Evolutionary conservation across 2,329 filamentous ascomycete genomes (phyloP).

Genomic region (Lecanoromycetidae sp.): DNA sequence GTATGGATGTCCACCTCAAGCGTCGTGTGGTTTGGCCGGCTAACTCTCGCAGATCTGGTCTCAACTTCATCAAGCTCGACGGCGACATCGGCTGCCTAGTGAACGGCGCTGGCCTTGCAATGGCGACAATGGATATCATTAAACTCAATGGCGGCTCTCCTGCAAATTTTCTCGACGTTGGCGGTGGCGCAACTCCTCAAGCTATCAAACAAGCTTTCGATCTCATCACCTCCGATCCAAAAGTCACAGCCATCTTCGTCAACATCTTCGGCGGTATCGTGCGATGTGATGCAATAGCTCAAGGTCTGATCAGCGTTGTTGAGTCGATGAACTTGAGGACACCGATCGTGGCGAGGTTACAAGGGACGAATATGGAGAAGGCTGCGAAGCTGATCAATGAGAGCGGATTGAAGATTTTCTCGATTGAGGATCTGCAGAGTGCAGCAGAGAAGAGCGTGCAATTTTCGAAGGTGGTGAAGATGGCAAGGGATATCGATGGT

Average conservation of each 20-base stretch:
- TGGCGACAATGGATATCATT: constrained; percentile 99
- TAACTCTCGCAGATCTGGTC: constrained; percentile 40
- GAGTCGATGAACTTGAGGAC: constrained; percentile 91
- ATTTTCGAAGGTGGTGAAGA: constrained; percentile 98
- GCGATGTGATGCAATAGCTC: constrained; percentile 91
- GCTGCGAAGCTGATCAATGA: constrained; percentile 91
- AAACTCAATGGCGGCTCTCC: constrained; percentile 95
- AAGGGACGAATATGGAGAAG: constrained; percentile 96
- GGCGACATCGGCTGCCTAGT: constrained; percentile 98
- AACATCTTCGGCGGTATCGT: constrained; percentile 99
- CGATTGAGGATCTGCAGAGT: constrained; percentile 92
- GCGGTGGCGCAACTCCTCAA: constrained; percentile 89
- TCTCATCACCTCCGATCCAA: constrained; percentile 95
- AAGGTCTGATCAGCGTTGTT: constrained; percentile 89
- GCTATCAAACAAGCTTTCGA: constrained; percentile 97
- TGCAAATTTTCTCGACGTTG: constrained; percentile 98
- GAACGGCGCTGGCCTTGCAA: constrained; percentile 96
- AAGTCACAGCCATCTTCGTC: constrained; percentile 98
- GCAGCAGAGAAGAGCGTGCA: constrained; percentile 97
- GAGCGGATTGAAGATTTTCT: constrained; percentile 98
- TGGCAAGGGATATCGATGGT: constrained; percentile 33
- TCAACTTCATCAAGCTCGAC: constrained; percentile 99
- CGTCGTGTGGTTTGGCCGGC: neutral
- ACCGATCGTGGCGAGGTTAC: constrained; percentile 90
- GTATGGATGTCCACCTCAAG: constrained; percentile 34